Evolutionary conservation across 352 stramenopile species (phyloP), one percentile per base, ranked within the genome.

Genomic region (Phytopythium chamaehyphon): DNA sequence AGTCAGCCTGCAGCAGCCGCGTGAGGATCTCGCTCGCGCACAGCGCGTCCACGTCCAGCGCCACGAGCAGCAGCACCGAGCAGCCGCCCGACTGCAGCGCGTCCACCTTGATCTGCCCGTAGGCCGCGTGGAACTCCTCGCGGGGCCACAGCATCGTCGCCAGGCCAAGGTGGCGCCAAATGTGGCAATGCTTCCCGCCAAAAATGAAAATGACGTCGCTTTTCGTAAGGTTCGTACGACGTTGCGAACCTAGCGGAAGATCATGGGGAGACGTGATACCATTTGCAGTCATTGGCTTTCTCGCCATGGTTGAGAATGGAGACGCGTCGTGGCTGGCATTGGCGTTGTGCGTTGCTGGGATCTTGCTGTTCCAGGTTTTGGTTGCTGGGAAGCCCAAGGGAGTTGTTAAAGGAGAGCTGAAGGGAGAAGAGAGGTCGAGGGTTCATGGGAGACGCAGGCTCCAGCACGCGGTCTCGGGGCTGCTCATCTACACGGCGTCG

Each of bases 21-120:
- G 90, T 96, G 40, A 98, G 71, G 58, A 99, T 98, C 51, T 94
- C 89, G 42, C 87, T 93, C 14, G 93, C 89, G 57, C 90, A 96
- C 51, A 99, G 81, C 36, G 95, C 94, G 64, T 99, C 96, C 35
- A 94, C 90, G 56, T 98, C 93, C 12, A 96, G 66, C 42, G 95
- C 90, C 26, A 97, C 93, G 15, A 98, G 86, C 18, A 99, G 58
- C 26, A 98, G 67, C 18, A 98, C 84, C 36, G 84, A 96, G 57
- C 83, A 90, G 11, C 68, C 73, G 39, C 72, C 73, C 31, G 59
- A 77, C 52, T 83, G 70, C 49, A 92, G 66, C 40, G 79, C 84
- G 42, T 88, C 74, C 52, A 88, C 69, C 61, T 90, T 86, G 28
- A 95, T 87, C 57, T 93, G 83, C 19, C 71, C 71, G 58, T 93